These are phyloP conservation scores for Plectosphaerella plurivora DNA, from an alignment of 2,329 filamentous ascomycete genomes.

Conservation along the genomic window DNA sequence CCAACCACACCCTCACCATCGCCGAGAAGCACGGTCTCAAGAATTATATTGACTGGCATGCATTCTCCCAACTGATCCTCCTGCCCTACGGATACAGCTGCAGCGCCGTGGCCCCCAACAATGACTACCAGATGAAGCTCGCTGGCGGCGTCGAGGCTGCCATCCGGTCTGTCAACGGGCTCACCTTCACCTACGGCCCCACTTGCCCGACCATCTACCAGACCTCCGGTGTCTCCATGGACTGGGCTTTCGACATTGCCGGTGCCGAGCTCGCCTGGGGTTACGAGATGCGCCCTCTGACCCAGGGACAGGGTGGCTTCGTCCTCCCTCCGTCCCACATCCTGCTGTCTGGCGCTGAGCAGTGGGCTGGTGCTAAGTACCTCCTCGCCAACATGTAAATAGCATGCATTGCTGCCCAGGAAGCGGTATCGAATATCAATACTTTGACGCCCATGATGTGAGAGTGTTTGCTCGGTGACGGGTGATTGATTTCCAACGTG, in stretches of 20 bases:
- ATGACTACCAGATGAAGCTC: conserved; percentile 32
- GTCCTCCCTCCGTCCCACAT: conserved; percentile 31
- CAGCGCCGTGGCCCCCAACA: conserved; percentile 29
- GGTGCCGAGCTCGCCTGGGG: conserved; percentile 32
- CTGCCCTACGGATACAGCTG: conserved; percentile 42
- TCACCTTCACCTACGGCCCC: conserved; percentile 29
- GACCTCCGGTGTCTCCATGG: conserved; percentile 22
- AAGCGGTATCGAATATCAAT: too few species aligned
- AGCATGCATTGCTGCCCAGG: too few species aligned
- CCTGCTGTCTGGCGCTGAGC: conserved; percentile 26
- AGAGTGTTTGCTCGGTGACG: too few species aligned
- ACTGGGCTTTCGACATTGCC: conserved; percentile 20
- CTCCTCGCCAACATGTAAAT: conserved; percentile 2
- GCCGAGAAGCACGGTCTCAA: conserved; percentile 28
- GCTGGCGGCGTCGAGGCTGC: conserved; percentile 20
- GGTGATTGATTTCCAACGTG: too few species aligned
- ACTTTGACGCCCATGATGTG: too few species aligned
- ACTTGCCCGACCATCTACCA: conserved; percentile 32
- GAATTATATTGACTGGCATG: conserved; percentile 44
- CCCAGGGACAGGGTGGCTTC: conserved; percentile 27
- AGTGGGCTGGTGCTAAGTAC: conserved; percentile 21
- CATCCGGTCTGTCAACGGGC: conserved; percentile 31
- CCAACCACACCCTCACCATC: conserved; percentile 2
- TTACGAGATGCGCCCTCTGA: conserved; percentile 30
- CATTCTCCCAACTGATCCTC: conserved; percentile 39